Base-by-base conservation (phyloP, 1,284 basidiomycete species). In the Rhodotorula sp. region DNA sequence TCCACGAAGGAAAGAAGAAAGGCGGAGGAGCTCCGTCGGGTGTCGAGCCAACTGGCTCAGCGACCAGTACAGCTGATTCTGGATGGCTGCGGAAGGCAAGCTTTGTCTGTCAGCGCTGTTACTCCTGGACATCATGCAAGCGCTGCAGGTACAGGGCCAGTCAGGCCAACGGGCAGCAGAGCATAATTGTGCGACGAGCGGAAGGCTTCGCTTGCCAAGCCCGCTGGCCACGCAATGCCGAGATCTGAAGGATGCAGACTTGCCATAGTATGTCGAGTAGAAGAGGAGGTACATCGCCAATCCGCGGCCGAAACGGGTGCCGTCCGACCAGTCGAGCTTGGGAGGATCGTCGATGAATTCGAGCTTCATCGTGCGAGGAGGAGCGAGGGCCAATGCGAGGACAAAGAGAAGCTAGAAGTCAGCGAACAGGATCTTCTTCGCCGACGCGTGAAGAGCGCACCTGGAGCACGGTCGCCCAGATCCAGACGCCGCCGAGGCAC, bases 391-490 rank as follows among this genome's bases (percentile, higher is more conserved):
- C 12, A 46, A 34, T 12, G 54, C 34, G n/a, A 21, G 16, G 19
- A 4, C 23, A 7, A 4, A 14, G 5, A 17, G 13, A 3, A 17
- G 13, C 13, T 17, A 14, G 23, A 17, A 44, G 16, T 27, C 12
- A 16, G 16, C 23, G 17, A 3, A 60, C 0, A 10, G 3, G 17
- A 34, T n/a, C 34, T 34, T 34, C 34, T 5, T 34, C 34, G 34
- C 34, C 34, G 34, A 13, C 1, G 9, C 13, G 21, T 13, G n/a
- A 16, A 2, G 17, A 16, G 13, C 52, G 44, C n/a, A 63, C 61
- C 21, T 73, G 71, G 46, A 80, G 74, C 64, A 80, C 77, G 42
- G 81, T 77, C 23, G 79, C 77, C 79, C 80, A 83, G 45, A 80
- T 76, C 78, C 80, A 81, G 61, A 76, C 75, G 21, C 65, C 78